These are phyloP conservation scores for Rhodomyrtus psidioides DNA, from an alignment of 441 rosid genomes.

Conservation along the genomic window DNA sequence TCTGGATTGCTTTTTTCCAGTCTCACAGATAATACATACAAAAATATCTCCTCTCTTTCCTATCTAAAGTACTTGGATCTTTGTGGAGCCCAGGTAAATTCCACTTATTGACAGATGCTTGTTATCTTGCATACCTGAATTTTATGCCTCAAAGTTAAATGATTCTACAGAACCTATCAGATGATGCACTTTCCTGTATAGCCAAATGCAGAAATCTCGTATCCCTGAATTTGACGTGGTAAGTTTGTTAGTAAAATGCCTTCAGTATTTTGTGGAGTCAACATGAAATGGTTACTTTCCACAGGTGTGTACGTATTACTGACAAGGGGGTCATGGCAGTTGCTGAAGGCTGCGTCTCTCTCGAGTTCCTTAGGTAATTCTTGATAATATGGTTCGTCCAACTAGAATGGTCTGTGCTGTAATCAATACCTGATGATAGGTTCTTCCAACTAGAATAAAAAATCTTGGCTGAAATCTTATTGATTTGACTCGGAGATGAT, in stretches of 20 bases:
- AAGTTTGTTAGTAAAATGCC: conserved; percentile 5
- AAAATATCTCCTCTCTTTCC: conserved; percentile 52
- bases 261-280: background rate
- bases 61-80: conserved; percentile 67
- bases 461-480: background rate
- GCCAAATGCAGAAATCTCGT: conserved; percentile 65
- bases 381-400: background rate
- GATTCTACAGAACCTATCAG: conserved; percentile 62
- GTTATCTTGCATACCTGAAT: background rate
- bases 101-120: background rate
- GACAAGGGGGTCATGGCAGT: conserved; percentile 63
- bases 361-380: conserved; percentile 71
- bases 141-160: conserved; percentile 9
- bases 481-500: background rate
- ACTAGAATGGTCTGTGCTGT: background rate
- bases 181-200: conserved; percentile 67
- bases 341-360: conserved; percentile 65
- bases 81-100: conserved; percentile 88
- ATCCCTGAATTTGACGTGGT: conserved; percentile 90
- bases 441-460: background rate
- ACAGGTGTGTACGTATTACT: conserved; percentile 79
- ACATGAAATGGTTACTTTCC: background rate
- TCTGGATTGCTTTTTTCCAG: conserved; percentile 31
- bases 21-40: conserved; percentile 72
- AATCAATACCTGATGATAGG: no score